Conservation (phyloP, 108 stramenopile species). For the Pseudonitzschia pungens region DNA sequence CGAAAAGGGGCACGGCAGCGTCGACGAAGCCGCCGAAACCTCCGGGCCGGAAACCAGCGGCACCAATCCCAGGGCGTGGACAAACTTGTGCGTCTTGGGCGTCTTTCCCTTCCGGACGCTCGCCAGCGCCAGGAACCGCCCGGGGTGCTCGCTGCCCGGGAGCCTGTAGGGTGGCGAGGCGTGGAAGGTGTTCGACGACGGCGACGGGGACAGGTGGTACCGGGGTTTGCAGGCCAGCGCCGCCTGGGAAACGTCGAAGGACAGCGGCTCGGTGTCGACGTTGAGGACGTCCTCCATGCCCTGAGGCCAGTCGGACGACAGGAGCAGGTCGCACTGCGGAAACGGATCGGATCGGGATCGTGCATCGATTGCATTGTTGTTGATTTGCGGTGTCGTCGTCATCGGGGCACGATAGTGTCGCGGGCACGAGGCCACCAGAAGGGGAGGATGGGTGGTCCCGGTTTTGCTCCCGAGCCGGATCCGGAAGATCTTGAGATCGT, state of each 20-base stretch:
- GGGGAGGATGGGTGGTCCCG: too few relatives aligned
- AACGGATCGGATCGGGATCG: too few relatives aligned
- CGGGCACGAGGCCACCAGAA: conserved; percentile 46
- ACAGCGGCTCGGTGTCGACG: conserved; percentile 37
- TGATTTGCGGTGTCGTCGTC: too few relatives aligned
- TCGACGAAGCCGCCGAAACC: conserved; percentile 29
- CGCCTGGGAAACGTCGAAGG: conserved; percentile 77
- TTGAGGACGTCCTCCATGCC: conserved; percentile 68
- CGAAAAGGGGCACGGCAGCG: conserved; percentile 62
- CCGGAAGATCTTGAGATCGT: conserved; percentile 27
- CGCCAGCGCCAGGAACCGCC: conserved; percentile 73
- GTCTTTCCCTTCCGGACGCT: conserved; percentile 44
- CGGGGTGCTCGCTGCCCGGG: conserved; percentile 46
- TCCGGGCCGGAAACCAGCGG: conserved; percentile 50
- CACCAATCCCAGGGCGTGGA: conserved; percentile 83
- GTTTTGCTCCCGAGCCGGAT: conserved; percentile 20
- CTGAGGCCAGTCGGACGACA: conserved; percentile 80
- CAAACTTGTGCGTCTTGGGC: conserved; percentile 65
- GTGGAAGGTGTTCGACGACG: conserved; percentile 39
- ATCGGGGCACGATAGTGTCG: conserved; percentile 30
- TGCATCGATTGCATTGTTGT: too few relatives aligned
- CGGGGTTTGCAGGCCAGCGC: conserved; percentile 64
- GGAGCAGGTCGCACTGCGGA: conserved; percentile 77
- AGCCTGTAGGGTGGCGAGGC: conserved; percentile 47
- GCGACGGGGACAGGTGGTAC: conserved; percentile 70